Evolutionary conservation across 495 filamentous ascomycete species (phyloP), one percentile per base, ranked within the genome.

Genomic region (Penicillium alfredii): DNA sequence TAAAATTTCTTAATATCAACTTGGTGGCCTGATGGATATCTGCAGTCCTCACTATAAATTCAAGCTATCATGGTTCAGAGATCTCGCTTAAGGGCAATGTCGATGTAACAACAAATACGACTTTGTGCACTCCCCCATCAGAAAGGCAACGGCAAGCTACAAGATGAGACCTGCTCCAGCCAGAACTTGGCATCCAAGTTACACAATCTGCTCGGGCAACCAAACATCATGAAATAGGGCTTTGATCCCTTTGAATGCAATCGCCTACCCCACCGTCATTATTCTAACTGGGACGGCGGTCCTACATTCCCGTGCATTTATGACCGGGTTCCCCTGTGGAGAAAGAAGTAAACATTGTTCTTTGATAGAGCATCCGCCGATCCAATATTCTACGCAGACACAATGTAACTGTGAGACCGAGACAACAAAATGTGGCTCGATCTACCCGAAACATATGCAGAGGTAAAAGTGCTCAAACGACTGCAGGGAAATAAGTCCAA

Each of bases 381-480:
- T n/a, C n/a, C n/a, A n/a, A n/a, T n/a, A n/a, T n/a, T n/a, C n/a
- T n/a, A n/a, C n/a, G n/a, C 25, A 21, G 5, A n/a, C 3, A 18
- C 33, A 30, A 49, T 49, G 49, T 53, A 53, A 53, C 49, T 24
- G 38, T 45, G 28, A 13, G 49, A 34, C 45, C 39, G n/a, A n/a
- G n/a, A n/a, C n/a, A 15, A 24, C 14, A 7, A 15, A 10, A 25
- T 18, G n/a, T 15, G 8, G 24, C 14, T 32, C 18, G 12, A 14
- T 28, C 27, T 30, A 33, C 12, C 38, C 18, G 42, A 53, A 42
- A 46, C 45, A 49, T 31, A 35, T 42, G 26, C 22, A 39, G 20
- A 28, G 29, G 28, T 19, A n/a, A n/a, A n/a, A n/a, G n/a, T n/a
- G n/a, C n/a, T n/a, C n/a, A n/a, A n/a, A n/a, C n/a, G n/a, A n/a